These are phyloP conservation scores for Entophlyctis luteolus DNA, from an alignment of 192 early-diverging fungal species.

Conservation along the genomic window DNA sequence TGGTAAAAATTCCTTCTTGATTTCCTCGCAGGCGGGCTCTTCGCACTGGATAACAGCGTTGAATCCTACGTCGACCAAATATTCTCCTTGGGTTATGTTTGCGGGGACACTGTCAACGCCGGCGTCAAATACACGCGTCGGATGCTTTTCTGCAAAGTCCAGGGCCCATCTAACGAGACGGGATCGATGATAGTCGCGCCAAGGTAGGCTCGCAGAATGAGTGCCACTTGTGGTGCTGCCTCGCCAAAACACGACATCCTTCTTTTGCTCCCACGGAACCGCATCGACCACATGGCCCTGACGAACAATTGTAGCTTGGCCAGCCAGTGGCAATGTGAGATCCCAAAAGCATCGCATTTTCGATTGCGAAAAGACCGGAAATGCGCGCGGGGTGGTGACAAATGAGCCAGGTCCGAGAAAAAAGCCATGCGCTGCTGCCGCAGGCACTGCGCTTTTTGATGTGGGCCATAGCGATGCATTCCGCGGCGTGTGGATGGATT, in stretches of 20 bases:
- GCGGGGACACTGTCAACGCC: not conserved
- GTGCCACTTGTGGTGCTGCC: not conserved
- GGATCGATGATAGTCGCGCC: not conserved
- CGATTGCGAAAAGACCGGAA: not conserved
- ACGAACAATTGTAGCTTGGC: not conserved
- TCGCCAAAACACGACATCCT: constrained; percentile 1
- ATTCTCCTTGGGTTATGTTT: not conserved
- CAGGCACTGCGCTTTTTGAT: too few relatives aligned
- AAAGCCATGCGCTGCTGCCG: not conserved
- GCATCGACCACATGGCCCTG: not conserved
- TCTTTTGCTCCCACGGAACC: constrained; percentile 11
- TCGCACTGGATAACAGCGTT: not conserved
- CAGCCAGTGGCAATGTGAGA: not conserved
- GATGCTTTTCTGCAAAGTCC: not conserved
- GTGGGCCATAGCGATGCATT: too few relatives aligned
- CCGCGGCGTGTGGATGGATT: too few relatives aligned
- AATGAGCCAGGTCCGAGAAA: not conserved
- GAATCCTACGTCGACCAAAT: not conserved
- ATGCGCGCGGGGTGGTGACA: not conserved
- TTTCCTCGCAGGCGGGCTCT: not conserved
- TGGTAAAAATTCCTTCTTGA: not conserved
- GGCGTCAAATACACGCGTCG: not conserved
- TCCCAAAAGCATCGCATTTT: not conserved
- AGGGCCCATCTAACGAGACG: constrained; percentile 2
- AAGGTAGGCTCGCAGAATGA: not conserved